Evolutionary conservation across 768 basidiomycete genomes (phyloP), one percentile per base, ranked within the genome.

Genomic region (Kondoa subrosea): DNA sequence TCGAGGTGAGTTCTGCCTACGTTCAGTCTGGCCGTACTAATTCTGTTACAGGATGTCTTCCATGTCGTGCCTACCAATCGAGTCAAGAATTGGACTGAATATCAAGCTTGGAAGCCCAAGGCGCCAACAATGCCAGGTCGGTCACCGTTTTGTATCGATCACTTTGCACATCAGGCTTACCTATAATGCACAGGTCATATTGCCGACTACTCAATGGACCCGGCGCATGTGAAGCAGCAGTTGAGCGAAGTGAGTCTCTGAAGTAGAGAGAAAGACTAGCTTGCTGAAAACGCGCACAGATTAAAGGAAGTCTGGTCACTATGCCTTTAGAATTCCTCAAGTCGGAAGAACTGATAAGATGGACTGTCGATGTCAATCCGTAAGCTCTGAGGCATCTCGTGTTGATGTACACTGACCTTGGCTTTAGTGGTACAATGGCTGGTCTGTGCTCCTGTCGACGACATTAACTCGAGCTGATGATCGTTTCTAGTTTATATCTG

Each of bases 281-380:
- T n/a, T 50, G 40, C 40, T 50, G 40, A 50, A 8, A 8, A 8
- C 12, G 40, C 8, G 12, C 8, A 21, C 40, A 67, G 16, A 66
- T 75, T 26, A 34, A 50, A 1, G 74, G 74, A 4, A 69, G 67
- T 66, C 64, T 75, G 58, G 73, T 74, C 25, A 17, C 69, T 0
- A 68, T 70, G 67, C 74, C 74, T n/a, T 34, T 68, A 25, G 26
- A 68, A 17, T 59, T 67, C 68, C 71, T 75, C 29, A 27, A n/a
- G 57, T 66, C 71, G n/a, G 73, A 61, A 26, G 34, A 64, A 15
- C 60, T 70, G 8, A n/a, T 63, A 25, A 17, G 29, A 25, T 25
- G 56, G 27, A 27, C 32, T 40, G 66, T 63, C n/a, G 67, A 3
- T n/a, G 69, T 70, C 69, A 70, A 70, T 34, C 40, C 40, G 8